Base-by-base conservation (phyloP, 352 stramenopile species). In the Pythium phragmitis region DNA sequence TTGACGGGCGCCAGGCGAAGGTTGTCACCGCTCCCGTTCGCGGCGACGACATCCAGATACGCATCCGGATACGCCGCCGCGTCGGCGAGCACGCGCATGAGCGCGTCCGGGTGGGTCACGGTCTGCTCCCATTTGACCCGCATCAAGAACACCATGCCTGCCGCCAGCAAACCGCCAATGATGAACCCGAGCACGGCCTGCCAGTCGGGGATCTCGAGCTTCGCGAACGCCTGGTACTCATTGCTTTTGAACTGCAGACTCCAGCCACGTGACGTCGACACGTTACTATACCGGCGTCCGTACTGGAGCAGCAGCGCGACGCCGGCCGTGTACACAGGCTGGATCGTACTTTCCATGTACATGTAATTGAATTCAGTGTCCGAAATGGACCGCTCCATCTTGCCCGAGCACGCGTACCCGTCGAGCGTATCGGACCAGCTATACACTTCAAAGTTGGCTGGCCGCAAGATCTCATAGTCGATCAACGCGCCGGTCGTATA, bases 391-490 rank as follows among this genome's bases (percentile, higher is more conserved):
- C 55, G 41, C 42, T 62, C 55, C 43, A 62, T 62, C 28, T 53
- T 62, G 12, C 26, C 55, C 14, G 55, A 62, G 43, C 55, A 62
- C 30, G 5, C 26, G 8, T n/a, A 7, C 8, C 6, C 14, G 7
- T 28, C 4, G 17, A 62, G 28, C 7, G 14, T 19, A 16, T 53
- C 11, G 13, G 47, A 4, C 55, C 55, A 62, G 7, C 17, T 39
- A 43, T 43, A 54, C 42, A 19, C n/a, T 16, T 54, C 28, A 42
- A 62, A 62, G 55, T 62, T 62, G 3, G 21, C 3, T 3, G 55
- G 55, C 11, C 42, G 55, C 19, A 62, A 23, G 16, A 62, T 62
- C 33, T 62, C 55, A 28, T 54, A 62, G 12, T 62, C 42, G 26
- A 62, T 30, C 5, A 43, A 17, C 14, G 55, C 55, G n/a, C 55